Percentiles rank a stretch among this genome's conserved stretches.
These are phyloP conservation scores for Suhomyces faveliae DNA, from an alignment of 805 yeast species.

Conservation along the genomic window DNA sequence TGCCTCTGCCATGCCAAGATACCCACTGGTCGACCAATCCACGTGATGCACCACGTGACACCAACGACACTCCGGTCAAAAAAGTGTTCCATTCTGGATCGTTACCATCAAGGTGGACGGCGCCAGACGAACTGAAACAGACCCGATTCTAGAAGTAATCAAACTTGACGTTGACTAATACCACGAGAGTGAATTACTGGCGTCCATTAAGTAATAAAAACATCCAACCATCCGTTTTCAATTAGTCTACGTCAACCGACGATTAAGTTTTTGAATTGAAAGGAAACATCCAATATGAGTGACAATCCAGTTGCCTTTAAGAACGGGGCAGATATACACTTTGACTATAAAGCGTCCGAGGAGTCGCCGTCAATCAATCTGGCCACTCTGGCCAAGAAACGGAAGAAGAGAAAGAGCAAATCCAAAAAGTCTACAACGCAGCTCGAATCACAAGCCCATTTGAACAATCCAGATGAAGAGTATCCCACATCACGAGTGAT, in stretches of 20 bases:
- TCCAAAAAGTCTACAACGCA: constrained; percentile 5
- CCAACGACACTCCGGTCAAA: background rate
- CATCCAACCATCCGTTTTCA: background rate
- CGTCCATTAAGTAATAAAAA: background rate
- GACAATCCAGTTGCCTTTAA: constrained; percentile 13
- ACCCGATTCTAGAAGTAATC: background rate
- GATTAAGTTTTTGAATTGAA: background rate
- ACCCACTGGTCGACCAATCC: background rate
- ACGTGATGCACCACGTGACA: background rate
- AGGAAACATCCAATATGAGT: background rate
- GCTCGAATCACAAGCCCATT: constrained; percentile 37
- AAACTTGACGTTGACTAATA: background rate
- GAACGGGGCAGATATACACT: constrained; percentile 37
- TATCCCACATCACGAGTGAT: constrained; percentile 73
- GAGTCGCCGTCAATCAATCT: constrained; percentile 6
- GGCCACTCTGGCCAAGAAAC: constrained; percentile 16
- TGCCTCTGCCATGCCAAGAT: background rate
- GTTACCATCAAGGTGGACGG: background rate
- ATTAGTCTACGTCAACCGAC: background rate
- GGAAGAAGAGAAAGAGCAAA: constrained; percentile 28
- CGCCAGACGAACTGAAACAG: background rate
- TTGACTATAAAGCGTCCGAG: constrained; percentile 16
- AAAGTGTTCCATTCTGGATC: background rate
- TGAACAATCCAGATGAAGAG: constrained; percentile 56
- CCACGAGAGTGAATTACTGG: background rate